phyloP scores from a whole-genome alignment of 768 basidiomycete species.

The Russula olivacea region DNA sequence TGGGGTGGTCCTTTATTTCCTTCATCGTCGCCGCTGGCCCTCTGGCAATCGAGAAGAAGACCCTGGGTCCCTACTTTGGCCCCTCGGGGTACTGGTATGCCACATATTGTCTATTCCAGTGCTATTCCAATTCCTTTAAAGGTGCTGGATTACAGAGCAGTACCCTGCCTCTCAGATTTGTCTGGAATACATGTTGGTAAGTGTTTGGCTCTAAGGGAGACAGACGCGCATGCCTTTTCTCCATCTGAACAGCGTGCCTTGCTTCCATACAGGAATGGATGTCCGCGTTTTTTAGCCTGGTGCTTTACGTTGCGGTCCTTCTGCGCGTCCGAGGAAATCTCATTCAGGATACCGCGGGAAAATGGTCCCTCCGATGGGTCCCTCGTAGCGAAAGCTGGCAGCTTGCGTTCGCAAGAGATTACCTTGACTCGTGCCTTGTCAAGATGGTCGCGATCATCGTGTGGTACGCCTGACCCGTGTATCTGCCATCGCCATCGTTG shows the following conservation, averaged over 20 bases:
- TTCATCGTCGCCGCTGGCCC: conserved; percentile 37
- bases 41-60: conserved; percentile 32
- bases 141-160: conserved; percentile 42
- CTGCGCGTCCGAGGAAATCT: conserved; percentile 38
- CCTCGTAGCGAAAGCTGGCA: conserved; percentile 32
- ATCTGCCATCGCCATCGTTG: neutral
- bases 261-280: conserved; percentile 32
- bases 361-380: conserved; percentile 32
- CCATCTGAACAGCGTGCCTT: neutral
- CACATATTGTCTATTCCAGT: neutral
- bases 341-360: conserved; percentile 25
- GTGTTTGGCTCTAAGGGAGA: conserved; percentile 13
- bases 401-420: conserved; percentile 32
- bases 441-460: conserved; percentile 32
- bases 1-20: conserved; percentile 36
- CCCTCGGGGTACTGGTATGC: conserved; percentile 40
- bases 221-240: neutral
- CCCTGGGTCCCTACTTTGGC: conserved; percentile 40
- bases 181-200: conserved; percentile 43
- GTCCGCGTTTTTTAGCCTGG: conserved; percentile 32
- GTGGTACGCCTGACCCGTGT: conserved; percentile 28
- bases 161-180: conserved; percentile 38
- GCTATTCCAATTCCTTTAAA: conserved; percentile 12
- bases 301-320: conserved; percentile 33
- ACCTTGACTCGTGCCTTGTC: conserved; percentile 32